Percentiles rank a stretch among this genome's conserved stretches.
These are phyloP conservation scores for Boletellus deceptivus DNA, from an alignment of 1,284 basidiomycete genomes.

Conservation along the genomic window DNA sequence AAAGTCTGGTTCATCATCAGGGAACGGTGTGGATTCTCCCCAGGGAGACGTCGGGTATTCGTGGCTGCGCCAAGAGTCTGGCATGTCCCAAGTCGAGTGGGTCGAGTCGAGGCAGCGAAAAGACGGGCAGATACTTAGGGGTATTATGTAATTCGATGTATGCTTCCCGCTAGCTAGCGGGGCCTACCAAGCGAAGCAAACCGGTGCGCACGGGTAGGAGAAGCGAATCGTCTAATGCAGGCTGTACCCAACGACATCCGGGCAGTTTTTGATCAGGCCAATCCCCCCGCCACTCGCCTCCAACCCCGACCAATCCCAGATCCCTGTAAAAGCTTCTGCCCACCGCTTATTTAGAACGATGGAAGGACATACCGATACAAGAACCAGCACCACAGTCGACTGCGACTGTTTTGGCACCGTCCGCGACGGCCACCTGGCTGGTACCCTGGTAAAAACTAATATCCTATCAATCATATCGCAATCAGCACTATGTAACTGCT, in stretches of 20 bases:
- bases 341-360: background rate
- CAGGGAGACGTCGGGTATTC: background rate
- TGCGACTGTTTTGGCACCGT: slow-evolving; percentile 37
- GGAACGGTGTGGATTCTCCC: background rate
- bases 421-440: slow-evolving; percentile 38
- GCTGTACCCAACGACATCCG: slow-evolving; percentile 33
- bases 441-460: slow-evolving; percentile 39
- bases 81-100: background rate
- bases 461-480: slow-evolving; percentile 25
- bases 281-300: slow-evolving; percentile 43
- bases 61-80: slow-evolving; percentile 5
- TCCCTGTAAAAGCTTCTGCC: slow-evolving; percentile 32
- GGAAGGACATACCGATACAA: slow-evolving; percentile 37
- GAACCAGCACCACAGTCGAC: slow-evolving; percentile 46
- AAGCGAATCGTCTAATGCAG: slow-evolving; percentile 19
- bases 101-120: background rate
- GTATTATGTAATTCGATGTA: background rate
- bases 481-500: background rate
- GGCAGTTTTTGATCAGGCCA: slow-evolving; percentile 40
- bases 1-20: background rate
- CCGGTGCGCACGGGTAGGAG: too few relatives aligned
- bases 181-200: too few relatives aligned
- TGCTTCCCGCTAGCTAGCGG: too few relatives aligned
- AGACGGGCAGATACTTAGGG: background rate
- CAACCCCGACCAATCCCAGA: slow-evolving; percentile 53